phyloP scores from a whole-genome alignment of 306 rosid species.

The Hippophae gyantsensis region DNA sequence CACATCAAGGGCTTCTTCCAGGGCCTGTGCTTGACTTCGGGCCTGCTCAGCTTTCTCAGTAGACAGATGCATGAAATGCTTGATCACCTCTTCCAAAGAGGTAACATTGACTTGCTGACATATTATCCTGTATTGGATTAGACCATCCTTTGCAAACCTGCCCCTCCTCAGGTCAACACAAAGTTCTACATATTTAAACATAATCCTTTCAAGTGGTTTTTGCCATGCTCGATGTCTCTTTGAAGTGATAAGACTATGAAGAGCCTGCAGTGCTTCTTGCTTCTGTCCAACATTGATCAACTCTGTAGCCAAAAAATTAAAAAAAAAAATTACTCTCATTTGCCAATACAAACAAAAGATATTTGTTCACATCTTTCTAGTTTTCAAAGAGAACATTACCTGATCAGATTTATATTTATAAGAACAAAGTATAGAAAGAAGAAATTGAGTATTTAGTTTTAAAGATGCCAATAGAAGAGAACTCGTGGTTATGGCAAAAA shows the following conservation, averaged over 20 bases:
- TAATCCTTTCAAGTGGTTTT: conserved; percentile 78
- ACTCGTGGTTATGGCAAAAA: not conserved
- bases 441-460: not conserved
- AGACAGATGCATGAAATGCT: conserved; percentile 91
- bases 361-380: not conserved
- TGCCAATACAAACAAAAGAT: not conserved
- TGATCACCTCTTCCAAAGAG: conserved; percentile 94
- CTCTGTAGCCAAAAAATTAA: conserved; percentile 34
- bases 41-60: conserved; percentile 99
- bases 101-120: conserved; percentile 95
- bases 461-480: not conserved
- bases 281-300: conserved; percentile 91
- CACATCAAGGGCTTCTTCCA: conserved; percentile 93
- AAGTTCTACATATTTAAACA: conserved; percentile 92
- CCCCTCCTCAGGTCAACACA: conserved; percentile 90
- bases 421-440: not conserved
- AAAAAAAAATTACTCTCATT: not conserved
- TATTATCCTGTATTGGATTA: conserved; percentile 87
- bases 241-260: conserved; percentile 85
- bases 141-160: conserved; percentile 90
- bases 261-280: conserved; percentile 88
- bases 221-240: conserved; percentile 95
- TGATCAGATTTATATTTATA: no score
- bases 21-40: conserved; percentile 82
- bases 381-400: not conserved